Evolutionary conservation across 2,329 filamentous ascomycete species (phyloP).

Genomic region (Apiospora hydei): DNA sequence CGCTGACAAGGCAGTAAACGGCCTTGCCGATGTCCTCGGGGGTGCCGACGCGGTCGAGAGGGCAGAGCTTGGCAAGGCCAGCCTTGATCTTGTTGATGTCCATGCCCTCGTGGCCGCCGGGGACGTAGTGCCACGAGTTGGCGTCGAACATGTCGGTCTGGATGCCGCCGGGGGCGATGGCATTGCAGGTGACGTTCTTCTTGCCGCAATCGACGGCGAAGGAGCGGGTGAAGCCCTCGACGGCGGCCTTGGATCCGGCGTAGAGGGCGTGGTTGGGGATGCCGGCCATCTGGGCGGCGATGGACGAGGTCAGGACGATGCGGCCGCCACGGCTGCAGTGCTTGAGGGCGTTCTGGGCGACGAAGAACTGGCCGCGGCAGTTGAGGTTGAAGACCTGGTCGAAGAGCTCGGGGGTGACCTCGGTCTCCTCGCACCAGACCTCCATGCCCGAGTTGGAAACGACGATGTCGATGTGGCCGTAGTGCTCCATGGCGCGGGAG

Average conservation of each 20-base stretch:
- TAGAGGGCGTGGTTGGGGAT: slow-evolving; percentile 76
- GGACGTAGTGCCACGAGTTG: slow-evolving; percentile 72
- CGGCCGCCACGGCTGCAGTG: slow-evolving; percentile 73
- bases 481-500: slow-evolving; percentile 68
- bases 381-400: slow-evolving; percentile 77
- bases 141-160: slow-evolving; percentile 80
- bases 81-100: slow-evolving; percentile 60
- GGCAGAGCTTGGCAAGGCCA: slow-evolving; percentile 63
- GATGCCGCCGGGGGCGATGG: slow-evolving; percentile 75
- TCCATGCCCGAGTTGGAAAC: slow-evolving; percentile 77
- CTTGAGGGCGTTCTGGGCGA: slow-evolving; percentile 77
- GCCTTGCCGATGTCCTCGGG: slow-evolving; percentile 66
- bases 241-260: slow-evolving; percentile 75
- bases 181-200: slow-evolving; percentile 74
- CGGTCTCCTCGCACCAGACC: slow-evolving; percentile 73
- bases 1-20: slow-evolving; percentile 61
- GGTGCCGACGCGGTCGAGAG: slow-evolving; percentile 64
- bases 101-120: slow-evolving; percentile 61
- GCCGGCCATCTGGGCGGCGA: slow-evolving; percentile 70
- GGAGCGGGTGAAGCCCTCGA: slow-evolving; percentile 75
- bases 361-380: slow-evolving; percentile 77
- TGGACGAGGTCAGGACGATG: slow-evolving; percentile 76
- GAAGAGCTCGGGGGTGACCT: slow-evolving; percentile 74
- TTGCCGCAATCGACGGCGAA: slow-evolving; percentile 76
- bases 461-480: slow-evolving; percentile 75